These are phyloP conservation scores for Boletus bicolor DNA, from an alignment of 768 basidiomycete genomes.

Conservation along the genomic window DNA sequence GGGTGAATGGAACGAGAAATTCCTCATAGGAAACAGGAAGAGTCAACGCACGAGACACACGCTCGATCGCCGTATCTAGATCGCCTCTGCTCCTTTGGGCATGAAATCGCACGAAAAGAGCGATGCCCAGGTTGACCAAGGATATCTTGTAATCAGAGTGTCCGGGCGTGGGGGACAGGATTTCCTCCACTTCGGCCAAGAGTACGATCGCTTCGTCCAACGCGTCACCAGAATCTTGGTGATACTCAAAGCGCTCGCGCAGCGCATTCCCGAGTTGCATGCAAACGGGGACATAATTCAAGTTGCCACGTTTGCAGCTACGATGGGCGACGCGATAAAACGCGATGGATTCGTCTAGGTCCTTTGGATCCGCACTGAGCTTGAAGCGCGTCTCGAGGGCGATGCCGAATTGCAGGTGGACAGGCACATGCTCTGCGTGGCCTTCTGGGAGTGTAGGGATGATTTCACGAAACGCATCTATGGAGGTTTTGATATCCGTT, in stretches of 20 bases:
- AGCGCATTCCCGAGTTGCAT: constrained; percentile 18
- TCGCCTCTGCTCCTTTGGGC: constrained; percentile 5
- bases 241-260: constrained; percentile 9
- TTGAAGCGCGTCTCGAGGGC: constrained; percentile 22
- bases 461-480: constrained; percentile 15
- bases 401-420: constrained; percentile 11
- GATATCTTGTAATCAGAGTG: constrained; percentile 1
- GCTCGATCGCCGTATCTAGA: constrained; percentile 18
- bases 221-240: neutral
- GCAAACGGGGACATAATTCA: constrained; percentile 7
- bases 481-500: constrained; percentile 3
- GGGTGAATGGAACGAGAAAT: neutral
- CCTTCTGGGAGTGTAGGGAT: constrained; percentile 9
- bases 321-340: constrained; percentile 11
- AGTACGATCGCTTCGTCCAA: constrained; percentile 26
- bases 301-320: constrained; percentile 5
- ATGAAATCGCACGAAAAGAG: constrained; percentile 19
- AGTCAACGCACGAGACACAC: constrained; percentile 3
- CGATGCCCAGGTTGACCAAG: constrained; percentile 8
- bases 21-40: constrained; percentile 8
- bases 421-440: constrained; percentile 7
- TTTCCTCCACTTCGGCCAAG: constrained; percentile 18
- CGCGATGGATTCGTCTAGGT: constrained; percentile 26
- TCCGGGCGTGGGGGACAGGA: constrained; percentile 1
- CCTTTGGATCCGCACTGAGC: neutral